phyloP scores from a whole-genome alignment of 2,329 filamentous ascomycete species.

The Fusarium sp. region DNA sequence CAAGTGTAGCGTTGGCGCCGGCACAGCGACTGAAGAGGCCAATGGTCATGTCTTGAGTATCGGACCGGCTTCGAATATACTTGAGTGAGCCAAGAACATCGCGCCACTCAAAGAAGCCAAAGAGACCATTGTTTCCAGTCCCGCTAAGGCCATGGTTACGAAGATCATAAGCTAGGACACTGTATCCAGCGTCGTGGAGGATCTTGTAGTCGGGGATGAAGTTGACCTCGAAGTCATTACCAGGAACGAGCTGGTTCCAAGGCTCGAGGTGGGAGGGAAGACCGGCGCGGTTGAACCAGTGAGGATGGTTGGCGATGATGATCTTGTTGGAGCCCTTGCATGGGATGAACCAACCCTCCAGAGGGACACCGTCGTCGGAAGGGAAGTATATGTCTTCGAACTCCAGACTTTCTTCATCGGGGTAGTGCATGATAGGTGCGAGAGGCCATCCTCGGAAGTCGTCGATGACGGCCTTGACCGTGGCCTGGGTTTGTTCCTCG shows the following conservation, averaged over 20 bases:
- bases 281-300: slow-evolving; percentile 37
- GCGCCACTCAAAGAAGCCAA: slow-evolving; percentile 40
- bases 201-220: slow-evolving; percentile 40
- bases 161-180: slow-evolving; percentile 34
- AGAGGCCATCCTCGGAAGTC: slow-evolving; percentile 37
- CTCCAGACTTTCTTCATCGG: slow-evolving; percentile 21
- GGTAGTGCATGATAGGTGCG: slow-evolving; percentile 31
- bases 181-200: slow-evolving; percentile 34
- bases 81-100: slow-evolving; percentile 34
- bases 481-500: slow-evolving; percentile 15
- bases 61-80: slow-evolving; percentile 1
- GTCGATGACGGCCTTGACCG: slow-evolving; percentile 22
- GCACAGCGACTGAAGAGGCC: slow-evolving; percentile 37
- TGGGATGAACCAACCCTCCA: slow-evolving; percentile 39
- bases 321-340: slow-evolving; percentile 30
- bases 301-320: slow-evolving; percentile 40
- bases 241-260: slow-evolving; percentile 30
- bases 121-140: slow-evolving; percentile 27
- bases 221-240: slow-evolving; percentile 40
- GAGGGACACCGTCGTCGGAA: slow-evolving; percentile 26
- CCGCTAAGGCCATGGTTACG: slow-evolving; percentile 36
- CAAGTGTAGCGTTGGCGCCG: slow-evolving; percentile 29
- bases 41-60: slow-evolving; percentile 19
- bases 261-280: slow-evolving; percentile 31
- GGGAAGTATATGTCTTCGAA: slow-evolving; percentile 37